phyloP scores from a whole-genome alignment of 179 eudicot species.

The Beta corolliflora region DNA sequence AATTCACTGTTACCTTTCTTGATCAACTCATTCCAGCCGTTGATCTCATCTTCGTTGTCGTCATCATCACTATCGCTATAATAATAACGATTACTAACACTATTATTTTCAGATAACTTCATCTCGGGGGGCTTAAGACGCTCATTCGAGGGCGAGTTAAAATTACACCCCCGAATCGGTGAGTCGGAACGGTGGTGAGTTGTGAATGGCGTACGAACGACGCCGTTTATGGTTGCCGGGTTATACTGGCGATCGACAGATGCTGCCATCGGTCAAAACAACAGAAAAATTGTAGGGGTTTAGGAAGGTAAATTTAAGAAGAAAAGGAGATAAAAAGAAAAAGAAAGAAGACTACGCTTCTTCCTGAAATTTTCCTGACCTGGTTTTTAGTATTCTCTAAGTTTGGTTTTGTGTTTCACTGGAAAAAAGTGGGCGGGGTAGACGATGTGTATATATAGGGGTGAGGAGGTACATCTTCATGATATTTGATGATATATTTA shows the following conservation, averaged over 20 bases:
- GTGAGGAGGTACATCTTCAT: neutral
- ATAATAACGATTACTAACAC: neutral
- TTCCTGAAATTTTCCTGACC: conserved; percentile 6
- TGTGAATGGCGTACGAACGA: conserved; percentile 33
- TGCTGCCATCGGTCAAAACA: conserved; percentile 52
- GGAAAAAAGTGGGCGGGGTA: conserved; percentile 18
- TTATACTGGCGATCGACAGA: conserved; percentile 62
- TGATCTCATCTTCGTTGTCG: conserved; percentile 32
- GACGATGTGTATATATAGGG: conserved; percentile 27
- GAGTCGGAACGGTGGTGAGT: conserved; percentile 43
- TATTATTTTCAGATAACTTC: neutral
- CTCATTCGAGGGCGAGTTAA: neutral
- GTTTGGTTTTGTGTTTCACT: conserved; percentile 20
- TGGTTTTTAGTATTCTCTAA: neutral
- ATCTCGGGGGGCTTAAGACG: neutral
- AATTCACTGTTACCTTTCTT: conserved; percentile 52
- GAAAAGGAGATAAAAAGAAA: neutral
- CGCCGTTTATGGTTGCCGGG: conserved; percentile 40
- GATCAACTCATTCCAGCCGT: conserved; percentile 30
- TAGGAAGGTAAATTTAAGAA: neutral
- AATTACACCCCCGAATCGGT: conserved; percentile 36
- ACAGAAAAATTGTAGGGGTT: neutral
- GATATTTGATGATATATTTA: neutral
- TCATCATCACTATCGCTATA: conserved; percentile 52
- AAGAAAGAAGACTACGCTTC: conserved; percentile 11